phyloP scores from a whole-genome alignment of 371 early-diverging fungal genomes.

The Mucor irregularis region DNA sequence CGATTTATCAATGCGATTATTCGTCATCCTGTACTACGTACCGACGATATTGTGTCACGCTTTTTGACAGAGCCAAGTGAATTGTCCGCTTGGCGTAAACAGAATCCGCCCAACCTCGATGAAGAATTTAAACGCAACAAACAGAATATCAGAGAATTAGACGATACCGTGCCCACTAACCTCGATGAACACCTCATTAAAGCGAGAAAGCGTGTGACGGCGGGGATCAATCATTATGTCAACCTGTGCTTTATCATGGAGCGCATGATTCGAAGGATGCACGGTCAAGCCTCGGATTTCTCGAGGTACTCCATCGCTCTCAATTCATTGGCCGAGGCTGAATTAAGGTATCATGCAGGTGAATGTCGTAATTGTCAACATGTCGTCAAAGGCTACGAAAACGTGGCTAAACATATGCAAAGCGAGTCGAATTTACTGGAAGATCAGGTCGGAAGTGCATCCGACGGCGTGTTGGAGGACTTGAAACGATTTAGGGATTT shows the following conservation, averaged over 20 bases:
- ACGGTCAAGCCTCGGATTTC: slow-evolving; percentile 63
- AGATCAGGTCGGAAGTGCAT: slow-evolving; percentile 47
- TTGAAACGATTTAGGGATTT: slow-evolving; percentile 72
- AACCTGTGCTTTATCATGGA: slow-evolving; percentile 70
- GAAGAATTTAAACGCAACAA: slow-evolving; percentile 54
- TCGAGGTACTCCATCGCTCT: slow-evolving; percentile 57
- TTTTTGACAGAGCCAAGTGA: slow-evolving; percentile 73
- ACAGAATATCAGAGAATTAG: slow-evolving; percentile 29
- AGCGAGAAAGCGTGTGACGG: slow-evolving; percentile 52
- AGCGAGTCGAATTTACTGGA: slow-evolving; percentile 53
- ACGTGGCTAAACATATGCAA: slow-evolving; percentile 63
- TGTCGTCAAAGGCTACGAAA: slow-evolving; percentile 59
- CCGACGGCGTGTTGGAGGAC: slow-evolving; percentile 63
- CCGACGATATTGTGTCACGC: slow-evolving; percentile 62
- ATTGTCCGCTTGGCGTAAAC: slow-evolving; percentile 55
- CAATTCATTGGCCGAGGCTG: slow-evolving; percentile 61
- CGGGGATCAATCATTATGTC: slow-evolving; percentile 59
- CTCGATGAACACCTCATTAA: slow-evolving; percentile 56
- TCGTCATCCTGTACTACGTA: slow-evolving; percentile 72
- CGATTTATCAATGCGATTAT: slow-evolving; percentile 79
- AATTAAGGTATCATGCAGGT: slow-evolving; percentile 60
- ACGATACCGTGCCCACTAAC: slow-evolving; percentile 43
- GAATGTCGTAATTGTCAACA: slow-evolving; percentile 64
- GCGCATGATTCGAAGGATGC: slow-evolving; percentile 63
- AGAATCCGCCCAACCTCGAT: slow-evolving; percentile 47